Evolutionary conservation across 495 filamentous ascomycete genomes (phyloP), one percentile per base, ranked within the genome.

Genomic region (Alectoria sarmentosa): DNA sequence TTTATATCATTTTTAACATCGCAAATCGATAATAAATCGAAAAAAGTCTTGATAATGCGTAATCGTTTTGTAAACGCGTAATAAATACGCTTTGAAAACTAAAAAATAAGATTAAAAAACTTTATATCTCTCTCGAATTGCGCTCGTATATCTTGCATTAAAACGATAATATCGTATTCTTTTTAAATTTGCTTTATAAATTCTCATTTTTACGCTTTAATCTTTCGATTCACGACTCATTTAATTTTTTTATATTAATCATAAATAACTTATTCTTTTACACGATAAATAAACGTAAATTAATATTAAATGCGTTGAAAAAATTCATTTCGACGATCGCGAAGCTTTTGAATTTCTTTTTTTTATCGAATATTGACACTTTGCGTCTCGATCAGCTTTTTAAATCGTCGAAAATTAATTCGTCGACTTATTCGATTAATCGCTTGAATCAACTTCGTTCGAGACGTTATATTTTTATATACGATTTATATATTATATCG

Each of bases 401-500:
- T 63, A n/a, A 37, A 46, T 48, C 36, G 61, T 56, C 46, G 26
- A 2, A 56, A 49, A 41, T 68, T 59, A 17, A 64, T 61, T 15
- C 14, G 34, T 55, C 28, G 23, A 28, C 59, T 64, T 26, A 70
- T 70, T 39, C 39, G 60, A 34, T 67, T 68, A 11, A 42, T 58
- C 17, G 60, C 66, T 55, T 57, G 21, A 30, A 66, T 61, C n/a
- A 65, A 65, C 26, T 66, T 48, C 23, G 38, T 37, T 15, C 55
- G 34, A 55, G 62, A 36, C 23, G 30, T 59, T 21, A 37, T 67
- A 21, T 58, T 59, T 26, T 39, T 26, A 28, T 65, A 68, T 32
- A 49, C 61, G 23, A 58, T 62, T 61, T 70, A 42, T 21, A 49
- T 70, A 46, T 68, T 42, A 63, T 70, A 68, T 41, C 59, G 39